Evolutionary conservation across 805 yeast species (phyloP), one percentile per base, ranked within the genome.

Genomic region (Yueomyces sp.): DNA sequence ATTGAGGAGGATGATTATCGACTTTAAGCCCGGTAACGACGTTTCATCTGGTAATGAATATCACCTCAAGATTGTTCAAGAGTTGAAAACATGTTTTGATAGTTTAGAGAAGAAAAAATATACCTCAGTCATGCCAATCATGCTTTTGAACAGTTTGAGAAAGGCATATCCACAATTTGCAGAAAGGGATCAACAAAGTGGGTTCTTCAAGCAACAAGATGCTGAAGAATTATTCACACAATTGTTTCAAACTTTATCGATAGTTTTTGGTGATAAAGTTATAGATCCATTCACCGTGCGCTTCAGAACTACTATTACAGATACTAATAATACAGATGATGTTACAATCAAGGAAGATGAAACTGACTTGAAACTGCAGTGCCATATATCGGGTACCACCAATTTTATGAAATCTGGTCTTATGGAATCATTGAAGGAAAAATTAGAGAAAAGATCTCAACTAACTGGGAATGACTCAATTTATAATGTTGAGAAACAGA

Each of bases 141-240:
- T 76, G 38, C 74, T 90, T 46, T 66, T 92, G 48, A 68, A 77
- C 36, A 66, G 76, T 31, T 67, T 85, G 51, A 77, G 96, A 59
- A 66, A 69, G 40, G 65, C 68, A 19, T 83, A 76, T 57, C 96
- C 97, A 2, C 97, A 92, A 64, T 92, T 92, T 63, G 84, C 82
- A 38, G 96, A 90, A 59, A 75, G 77, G 47, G 81, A 77, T 47
- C 65, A 67, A 30, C 67, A 69, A 42, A 64, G 68, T 38, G 96
- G 96, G 1, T 65, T 72, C 45, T 83, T 74, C 58, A 87, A 85
- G 63, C 98, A 92, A 66, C 99, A 92, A 65, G 99, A 92, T 67
- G 98, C 98, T 0, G 99, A 92, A 66, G 99, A 92, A 61, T 83
- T 90, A 19, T 87, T 78, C 65, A 81, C 96, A 5, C 90, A 83